Percentiles rank a stretch among this genome's conserved stretches.
Evolutionary conservation across 129 eudicot genomes (phyloP).

Genomic region (Solidago caesia): DNA sequence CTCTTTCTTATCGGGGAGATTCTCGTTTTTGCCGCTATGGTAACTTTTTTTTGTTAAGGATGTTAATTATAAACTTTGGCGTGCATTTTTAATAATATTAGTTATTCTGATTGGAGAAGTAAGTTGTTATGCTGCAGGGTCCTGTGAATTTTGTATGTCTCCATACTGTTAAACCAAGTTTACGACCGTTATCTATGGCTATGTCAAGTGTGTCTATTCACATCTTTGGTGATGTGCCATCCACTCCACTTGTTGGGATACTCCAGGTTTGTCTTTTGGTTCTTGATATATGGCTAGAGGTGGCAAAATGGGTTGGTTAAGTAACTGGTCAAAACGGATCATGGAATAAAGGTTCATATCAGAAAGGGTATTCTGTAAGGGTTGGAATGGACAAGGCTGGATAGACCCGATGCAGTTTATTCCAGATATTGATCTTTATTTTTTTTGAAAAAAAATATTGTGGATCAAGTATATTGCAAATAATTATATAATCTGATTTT

Average conservation of each 20-base stretch:
- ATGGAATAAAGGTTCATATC: too few relatives aligned
- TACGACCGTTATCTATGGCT: slow-evolving; percentile 91
- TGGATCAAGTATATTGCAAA: too few relatives aligned
- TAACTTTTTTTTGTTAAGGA: slow-evolving; percentile 25
- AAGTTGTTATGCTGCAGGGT: slow-evolving; percentile 51
- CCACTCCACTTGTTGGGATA: slow-evolving; percentile 93
- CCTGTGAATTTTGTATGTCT: slow-evolving; percentile 91
- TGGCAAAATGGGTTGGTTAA: background rate
- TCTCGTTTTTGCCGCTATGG: slow-evolving; percentile 90
- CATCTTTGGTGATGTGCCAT: slow-evolving; percentile 93
- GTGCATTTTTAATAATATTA: background rate
- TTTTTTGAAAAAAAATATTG: too few relatives aligned
- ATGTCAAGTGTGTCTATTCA: slow-evolving; percentile 91
- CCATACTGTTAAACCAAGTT: slow-evolving; percentile 88
- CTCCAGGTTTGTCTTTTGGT: slow-evolving; percentile 58
- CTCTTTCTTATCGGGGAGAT: slow-evolving; percentile 81
- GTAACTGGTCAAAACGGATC: background rate
- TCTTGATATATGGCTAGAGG: background rate
- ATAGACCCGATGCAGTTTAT: too few relatives aligned
- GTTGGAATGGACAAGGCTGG: too few relatives aligned
- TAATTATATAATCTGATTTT: too few relatives aligned
- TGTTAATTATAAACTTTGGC: background rate
- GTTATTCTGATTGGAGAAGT: background rate
- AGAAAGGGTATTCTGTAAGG: background rate
- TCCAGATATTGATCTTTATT: too few relatives aligned